Evolutionary conservation across 306 rosid species (phyloP), one percentile per base, ranked within the genome.

Genomic region (Citrullus colocynthis): DNA sequence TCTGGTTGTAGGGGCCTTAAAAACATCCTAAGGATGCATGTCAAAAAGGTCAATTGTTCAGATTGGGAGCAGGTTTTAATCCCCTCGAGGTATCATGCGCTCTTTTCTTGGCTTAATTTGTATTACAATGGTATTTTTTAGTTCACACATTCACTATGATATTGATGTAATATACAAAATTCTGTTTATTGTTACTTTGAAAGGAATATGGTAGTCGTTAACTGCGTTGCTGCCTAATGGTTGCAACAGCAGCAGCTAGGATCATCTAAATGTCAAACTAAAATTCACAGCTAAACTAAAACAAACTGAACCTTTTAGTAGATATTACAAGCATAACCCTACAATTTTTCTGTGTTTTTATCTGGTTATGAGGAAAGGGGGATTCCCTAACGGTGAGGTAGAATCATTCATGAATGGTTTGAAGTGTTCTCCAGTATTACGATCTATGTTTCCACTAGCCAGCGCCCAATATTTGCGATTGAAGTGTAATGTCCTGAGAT

Each of bases 41-140:
- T 96, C 80, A 96, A 91, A 88, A 92, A 79, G 90, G 80, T 85
- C 82, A 87, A 91, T 82, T 82, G 89, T 82, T 85, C 93, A 66
- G 97, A 89, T 84, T 96, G 99, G 99, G 99, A 91, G 87, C 89
- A 62, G 88, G 41, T 96, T 85, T 72, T 83, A 71, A 87, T 96
- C 75, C 99, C 98, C 59, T 59, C 89, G 67, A 92, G 98, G 98
- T 96, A 84, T 49, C 59, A 11, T 55, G 77, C 58, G 41, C 4
- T 72, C 45, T 37, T 51, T 63, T 24, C 59, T 70, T 54, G 52
- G 52, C 74, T 63, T 64, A 82, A 37, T 15, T 45, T 76, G 37
- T 20, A 12, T 21, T 51, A 1, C 42, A 21, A n/a, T 34, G 45
- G 24, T 14, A 11, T 66, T 62, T 58, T 76, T 51, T 0, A n/a